Evolutionary conservation across 495 filamentous ascomycete species (phyloP).

Genomic region (Aspergillus kassunensis): DNA sequence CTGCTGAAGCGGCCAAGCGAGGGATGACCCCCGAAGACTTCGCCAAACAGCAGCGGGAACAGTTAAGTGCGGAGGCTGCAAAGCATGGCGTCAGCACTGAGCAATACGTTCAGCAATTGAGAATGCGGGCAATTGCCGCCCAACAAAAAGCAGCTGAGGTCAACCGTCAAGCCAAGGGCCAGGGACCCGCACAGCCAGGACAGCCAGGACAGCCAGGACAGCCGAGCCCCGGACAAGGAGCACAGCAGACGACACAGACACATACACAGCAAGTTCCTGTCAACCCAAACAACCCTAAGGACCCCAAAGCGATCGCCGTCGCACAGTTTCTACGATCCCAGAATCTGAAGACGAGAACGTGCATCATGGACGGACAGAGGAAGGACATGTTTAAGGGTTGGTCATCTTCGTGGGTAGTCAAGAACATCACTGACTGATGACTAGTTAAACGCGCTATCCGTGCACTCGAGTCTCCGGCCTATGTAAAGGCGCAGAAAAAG

Average conservation of each 20-base stretch:
- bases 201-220: slow-evolving; percentile 41
- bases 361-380: slow-evolving; percentile 90
- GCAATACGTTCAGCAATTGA: slow-evolving; percentile 62
- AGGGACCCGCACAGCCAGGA: slow-evolving; percentile 28
- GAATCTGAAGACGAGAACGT: slow-evolving; percentile 84
- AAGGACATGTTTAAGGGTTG: slow-evolving; percentile 97
- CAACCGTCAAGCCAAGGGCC: slow-evolving; percentile 35
- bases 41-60: slow-evolving; percentile 54
- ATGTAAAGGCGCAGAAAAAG: slow-evolving; percentile 77
- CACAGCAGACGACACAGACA: slow-evolving; percentile 35
- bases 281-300: slow-evolving; percentile 68
- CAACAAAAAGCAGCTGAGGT: slow-evolving; percentile 44
- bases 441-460: slow-evolving; percentile 95
- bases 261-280: slow-evolving; percentile 47
- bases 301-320: slow-evolving; percentile 82
- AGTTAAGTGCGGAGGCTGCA: slow-evolving; percentile 58
- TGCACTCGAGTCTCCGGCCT: slow-evolving; percentile 83
- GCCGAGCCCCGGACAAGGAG: slow-evolving; percentile 31
- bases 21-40: slow-evolving; percentile 75
- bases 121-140: slow-evolving; percentile 57
- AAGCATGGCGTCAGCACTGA: slow-evolving; percentile 59
- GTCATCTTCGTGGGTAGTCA: neutral
- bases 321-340: slow-evolving; percentile 85
- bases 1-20: slow-evolving; percentile 66
- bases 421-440: neutral